Base-by-base conservation (phyloP, 192 early-diverging fungal genomes). In the Radiomyces spectabilis region DNA sequence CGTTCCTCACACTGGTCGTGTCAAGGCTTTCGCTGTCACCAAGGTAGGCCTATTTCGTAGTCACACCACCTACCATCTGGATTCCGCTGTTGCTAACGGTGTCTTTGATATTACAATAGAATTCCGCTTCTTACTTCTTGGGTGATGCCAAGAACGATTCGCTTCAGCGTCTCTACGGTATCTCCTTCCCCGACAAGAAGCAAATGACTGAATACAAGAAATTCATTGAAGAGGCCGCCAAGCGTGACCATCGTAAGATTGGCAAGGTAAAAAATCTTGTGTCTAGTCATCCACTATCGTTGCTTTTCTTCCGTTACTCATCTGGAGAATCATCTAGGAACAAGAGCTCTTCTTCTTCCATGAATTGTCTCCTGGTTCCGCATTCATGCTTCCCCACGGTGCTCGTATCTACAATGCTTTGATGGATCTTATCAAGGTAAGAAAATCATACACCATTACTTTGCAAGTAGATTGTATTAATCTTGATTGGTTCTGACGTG, bases 281-380 rank as follows among this genome's bases (percentile, higher is more conserved):
- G 6, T n/a, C 18, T 30, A 61, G 38, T 5, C 12, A 6, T 49
- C 13, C 16, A 6, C 5, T 10, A 45, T 27, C 24, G 4, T 49
- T 53, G 4, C 4, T 7, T 21, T 4, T 35, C 13, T 40, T 46
- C 10, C 16, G 24, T 12, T 19, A 12, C 8, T 19, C 21, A 46
- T 19, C n/a, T n/a, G n/a, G n/a, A n/a, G n/a, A n/a, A n/a, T n/a
- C n/a, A n/a, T n/a, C 10, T 52, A 85, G 75, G 89, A 96, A 71
- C 97, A 99, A 76, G 97, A 99, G 63, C 83, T 99, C 51, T 99
- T 93, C 87, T 97, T 99, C 73, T 94, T 97, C 85, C 83, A 94
- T 56, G 91, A 96, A 45, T 73, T 97, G 29, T 88, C 85, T 59
- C 94, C 97, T 22, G 97, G 97, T 15, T 88, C 86, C 26, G 81